A percentile compares a stretch with the other conserved stretches of the same genome.
These are phyloP conservation scores for Lactifluus piperatus DNA, from an alignment of 768 basidiomycete genomes.

Conservation along the genomic window DNA sequence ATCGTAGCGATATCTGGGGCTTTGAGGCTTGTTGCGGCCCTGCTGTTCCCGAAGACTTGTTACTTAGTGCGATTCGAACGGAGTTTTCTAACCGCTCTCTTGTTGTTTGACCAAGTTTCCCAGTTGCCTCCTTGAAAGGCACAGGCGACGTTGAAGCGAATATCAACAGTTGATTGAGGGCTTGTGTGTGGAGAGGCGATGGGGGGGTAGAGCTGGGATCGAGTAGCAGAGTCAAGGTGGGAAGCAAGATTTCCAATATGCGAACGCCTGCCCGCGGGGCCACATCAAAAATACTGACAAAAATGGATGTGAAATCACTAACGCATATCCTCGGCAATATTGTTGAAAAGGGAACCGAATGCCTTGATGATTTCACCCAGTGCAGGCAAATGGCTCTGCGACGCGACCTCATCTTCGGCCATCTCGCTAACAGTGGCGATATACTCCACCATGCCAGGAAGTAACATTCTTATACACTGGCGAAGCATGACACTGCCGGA, in stretches of 20 bases:
- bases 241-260: conserved; percentile 16
- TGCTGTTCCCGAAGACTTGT: background rate
- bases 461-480: conserved; percentile 58
- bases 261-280: conserved; percentile 9
- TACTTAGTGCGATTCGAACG: conserved; percentile 15
- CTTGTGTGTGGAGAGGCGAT: conserved; percentile 18
- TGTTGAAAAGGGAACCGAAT: conserved; percentile 31
- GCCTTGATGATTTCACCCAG: conserved; percentile 79
- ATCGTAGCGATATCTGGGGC: conserved; percentile 21
- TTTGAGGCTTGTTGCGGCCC: conserved; percentile 6
- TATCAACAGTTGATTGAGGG: conserved; percentile 15
- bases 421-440: conserved; percentile 58
- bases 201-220: conserved; percentile 5
- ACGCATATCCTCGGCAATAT: conserved; percentile 18
- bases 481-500: conserved; percentile 58
- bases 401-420: conserved; percentile 46
- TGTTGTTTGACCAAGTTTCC: conserved; percentile 14
- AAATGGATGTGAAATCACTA: background rate
- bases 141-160: conserved; percentile 20
- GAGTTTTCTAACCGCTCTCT: conserved; percentile 16
- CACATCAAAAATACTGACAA: background rate
- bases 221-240: conserved; percentile 18
- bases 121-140: conserved; percentile 19
- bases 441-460: conserved; percentile 79
- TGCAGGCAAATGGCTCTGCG: conserved; percentile 50